These are phyloP conservation scores for Pseudogymnoascus sp. DNA, from an alignment of 2,329 filamentous ascomycete genomes.

Conservation along the genomic window DNA sequence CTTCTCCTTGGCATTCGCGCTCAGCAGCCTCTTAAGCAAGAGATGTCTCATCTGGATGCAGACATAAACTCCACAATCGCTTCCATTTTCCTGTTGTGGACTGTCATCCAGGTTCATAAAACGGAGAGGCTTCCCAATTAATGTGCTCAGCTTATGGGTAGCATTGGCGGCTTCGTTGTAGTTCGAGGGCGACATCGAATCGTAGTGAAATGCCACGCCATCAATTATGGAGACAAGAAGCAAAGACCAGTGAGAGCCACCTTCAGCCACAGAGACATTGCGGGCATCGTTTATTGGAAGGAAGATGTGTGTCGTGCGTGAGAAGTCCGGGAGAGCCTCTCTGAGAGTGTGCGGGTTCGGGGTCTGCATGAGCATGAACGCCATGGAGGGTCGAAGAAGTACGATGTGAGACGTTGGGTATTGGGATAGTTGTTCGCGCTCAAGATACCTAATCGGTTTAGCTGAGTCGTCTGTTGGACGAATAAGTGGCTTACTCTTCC, in stretches of 20 bases:
- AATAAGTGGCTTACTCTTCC: slow-evolving; percentile 62
- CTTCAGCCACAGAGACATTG: slow-evolving; percentile 70
- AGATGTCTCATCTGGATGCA: slow-evolving; percentile 92
- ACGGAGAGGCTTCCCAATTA: slow-evolving; percentile 59
- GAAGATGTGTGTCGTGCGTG: slow-evolving; percentile 80
- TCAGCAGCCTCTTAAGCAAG: slow-evolving; percentile 74
- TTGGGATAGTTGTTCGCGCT: slow-evolving; percentile 73
- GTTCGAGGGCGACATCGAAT: slow-evolving; percentile 73
- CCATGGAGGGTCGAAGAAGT: slow-evolving; percentile 86
- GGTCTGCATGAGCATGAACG: slow-evolving; percentile 79
- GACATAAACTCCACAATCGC: slow-evolving; percentile 92
- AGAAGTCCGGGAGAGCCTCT: slow-evolving; percentile 73
- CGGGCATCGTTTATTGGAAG: slow-evolving; percentile 87
- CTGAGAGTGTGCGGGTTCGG: slow-evolving; percentile 46
- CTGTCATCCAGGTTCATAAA: slow-evolving; percentile 79
- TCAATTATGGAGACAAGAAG: slow-evolving; percentile 84
- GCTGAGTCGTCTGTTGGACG: slow-evolving; percentile 13
- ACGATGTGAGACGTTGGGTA: slow-evolving; percentile 81
- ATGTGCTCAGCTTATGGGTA: slow-evolving; percentile 56
- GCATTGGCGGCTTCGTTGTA: slow-evolving; percentile 62
- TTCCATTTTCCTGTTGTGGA: slow-evolving; percentile 85
- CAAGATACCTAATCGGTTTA: slow-evolving; percentile 55
- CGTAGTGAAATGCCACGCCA: slow-evolving; percentile 92
- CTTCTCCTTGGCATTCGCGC: slow-evolving; percentile 72
- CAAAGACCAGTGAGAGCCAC: slow-evolving; percentile 89